Conservation (phyloP, 192 early-diverging fungal species). For the Linnemannia hyalina region DNA sequence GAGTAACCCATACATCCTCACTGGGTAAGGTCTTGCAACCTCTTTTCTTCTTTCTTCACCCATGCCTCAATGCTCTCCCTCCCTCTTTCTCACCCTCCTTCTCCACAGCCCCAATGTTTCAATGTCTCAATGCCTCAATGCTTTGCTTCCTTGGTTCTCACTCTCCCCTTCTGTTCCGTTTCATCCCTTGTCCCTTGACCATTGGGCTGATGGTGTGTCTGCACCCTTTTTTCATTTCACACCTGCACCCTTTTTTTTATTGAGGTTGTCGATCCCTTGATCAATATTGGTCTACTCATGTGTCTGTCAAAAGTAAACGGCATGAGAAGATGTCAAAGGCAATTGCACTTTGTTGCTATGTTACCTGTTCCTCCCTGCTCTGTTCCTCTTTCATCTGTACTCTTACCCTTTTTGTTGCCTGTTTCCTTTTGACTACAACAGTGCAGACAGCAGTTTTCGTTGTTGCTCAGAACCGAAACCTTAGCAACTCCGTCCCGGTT, state of each 20-base stretch:
- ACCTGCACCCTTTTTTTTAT: not conserved
- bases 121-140: not conserved
- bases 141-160: not conserved
- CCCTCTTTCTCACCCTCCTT: not conserved
- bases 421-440: not conserved
- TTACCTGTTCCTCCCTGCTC: not conserved
- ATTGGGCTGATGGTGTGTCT: not conserved
- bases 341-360: not conserved
- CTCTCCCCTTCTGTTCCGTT: not conserved
- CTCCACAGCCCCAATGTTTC: not conserved
- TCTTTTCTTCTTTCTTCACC: too few relatives aligned
- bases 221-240: not conserved
- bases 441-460: not conserved
- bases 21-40: constrained; percentile 54
- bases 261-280: not conserved
- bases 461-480: not conserved
- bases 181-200: too few relatives aligned
- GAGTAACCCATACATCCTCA: constrained; percentile 69
- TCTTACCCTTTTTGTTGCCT: not conserved
- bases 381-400: not conserved
- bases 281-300: not conserved
- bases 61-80: not conserved
- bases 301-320: not conserved
- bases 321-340: not conserved
- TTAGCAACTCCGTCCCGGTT: not conserved